Conservation (phyloP, 257 asterid species). For the Penstemon newberryi region DNA sequence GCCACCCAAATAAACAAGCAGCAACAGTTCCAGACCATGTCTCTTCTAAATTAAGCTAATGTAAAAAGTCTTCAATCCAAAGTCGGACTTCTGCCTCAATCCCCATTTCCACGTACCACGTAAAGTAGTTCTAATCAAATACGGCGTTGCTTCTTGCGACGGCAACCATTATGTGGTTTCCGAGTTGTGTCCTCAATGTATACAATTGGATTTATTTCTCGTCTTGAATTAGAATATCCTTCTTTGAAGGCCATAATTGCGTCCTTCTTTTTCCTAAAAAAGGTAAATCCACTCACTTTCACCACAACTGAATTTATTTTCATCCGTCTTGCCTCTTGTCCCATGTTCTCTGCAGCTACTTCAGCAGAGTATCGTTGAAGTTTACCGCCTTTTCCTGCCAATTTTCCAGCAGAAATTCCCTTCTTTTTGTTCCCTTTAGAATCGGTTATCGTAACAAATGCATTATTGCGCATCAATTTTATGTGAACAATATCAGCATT, state of each 20-base stretch:
- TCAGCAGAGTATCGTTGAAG: conserved; percentile 69
- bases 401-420: conserved; percentile 69
- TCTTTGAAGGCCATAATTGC: conserved; percentile 75
- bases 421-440: conserved; percentile 70
- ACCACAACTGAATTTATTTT: conserved; percentile 74
- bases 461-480: conserved; percentile 79
- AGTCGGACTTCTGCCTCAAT: conserved; percentile 45
- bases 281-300: conserved; percentile 74
- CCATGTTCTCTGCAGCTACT: conserved; percentile 84
- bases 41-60: conserved; percentile 10
- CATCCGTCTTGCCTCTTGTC: conserved; percentile 66
- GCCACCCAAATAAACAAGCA: conserved; percentile 8
- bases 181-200: conserved; percentile 85
- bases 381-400: conserved; percentile 70
- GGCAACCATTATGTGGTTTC: conserved; percentile 88
- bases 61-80: conserved; percentile 30
- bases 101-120: conserved; percentile 32
- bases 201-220: conserved; percentile 66
- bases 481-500: conserved; percentile 89
- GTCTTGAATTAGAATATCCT: conserved; percentile 72
- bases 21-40: conserved; percentile 14
- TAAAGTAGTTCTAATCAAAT: conserved; percentile 38
- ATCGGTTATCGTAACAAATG: conserved; percentile 79
- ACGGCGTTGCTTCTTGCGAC: conserved; percentile 70
- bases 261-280: conserved; percentile 73